These are phyloP conservation scores for Hemerocallis citrina DNA, from an alignment of 106 monocot species.

Conservation along the genomic window DNA sequence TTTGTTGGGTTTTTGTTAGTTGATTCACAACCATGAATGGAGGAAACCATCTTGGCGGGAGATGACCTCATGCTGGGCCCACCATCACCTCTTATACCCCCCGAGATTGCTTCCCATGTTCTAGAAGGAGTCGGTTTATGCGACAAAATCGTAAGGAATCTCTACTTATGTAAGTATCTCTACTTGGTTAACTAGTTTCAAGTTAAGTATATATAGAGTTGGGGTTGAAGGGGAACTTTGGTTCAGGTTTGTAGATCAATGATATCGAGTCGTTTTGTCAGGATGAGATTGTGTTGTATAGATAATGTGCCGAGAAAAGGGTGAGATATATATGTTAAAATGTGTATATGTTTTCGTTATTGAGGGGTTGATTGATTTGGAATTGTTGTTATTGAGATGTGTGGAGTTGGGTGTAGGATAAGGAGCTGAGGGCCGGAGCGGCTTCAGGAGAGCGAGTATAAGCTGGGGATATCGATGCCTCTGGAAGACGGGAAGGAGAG, in stretches of 20 bases:
- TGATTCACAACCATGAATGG: conserved; percentile 87
- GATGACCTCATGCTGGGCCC: conserved; percentile 97
- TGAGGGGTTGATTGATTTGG: too few species aligned
- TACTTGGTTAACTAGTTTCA: too few species aligned
- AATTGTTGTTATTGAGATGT: not conserved
- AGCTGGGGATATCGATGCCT: conserved; percentile 83
- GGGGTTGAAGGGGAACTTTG: not conserved
- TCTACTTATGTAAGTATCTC: conserved; percentile 71
- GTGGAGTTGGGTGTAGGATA: conserved; percentile 36
- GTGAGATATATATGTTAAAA: conserved; percentile 26
- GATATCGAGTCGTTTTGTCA: conserved; percentile 98
- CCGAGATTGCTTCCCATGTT: conserved; percentile 93
- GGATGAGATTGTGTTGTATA: conserved; percentile 94
- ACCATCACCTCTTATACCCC: conserved; percentile 85
- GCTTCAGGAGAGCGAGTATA: conserved; percentile 76
- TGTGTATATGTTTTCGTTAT: not conserved
- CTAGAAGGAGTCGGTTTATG: conserved; percentile 88
- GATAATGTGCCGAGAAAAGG: conserved; percentile 84
- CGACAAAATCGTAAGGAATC: conserved; percentile 85
- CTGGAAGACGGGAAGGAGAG: conserved; percentile 81
- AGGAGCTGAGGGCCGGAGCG: conserved; percentile 60
- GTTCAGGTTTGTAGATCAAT: conserved; percentile 87
- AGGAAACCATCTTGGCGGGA: conserved; percentile 88
- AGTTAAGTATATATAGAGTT: not conserved
- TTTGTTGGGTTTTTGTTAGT: conserved; percentile 38